A percentile compares a stretch with the other conserved stretches of the same genome.
phyloP scores from a whole-genome alignment of 2,329 filamentous ascomycete genomes.

The Pyricularia sp. region DNA sequence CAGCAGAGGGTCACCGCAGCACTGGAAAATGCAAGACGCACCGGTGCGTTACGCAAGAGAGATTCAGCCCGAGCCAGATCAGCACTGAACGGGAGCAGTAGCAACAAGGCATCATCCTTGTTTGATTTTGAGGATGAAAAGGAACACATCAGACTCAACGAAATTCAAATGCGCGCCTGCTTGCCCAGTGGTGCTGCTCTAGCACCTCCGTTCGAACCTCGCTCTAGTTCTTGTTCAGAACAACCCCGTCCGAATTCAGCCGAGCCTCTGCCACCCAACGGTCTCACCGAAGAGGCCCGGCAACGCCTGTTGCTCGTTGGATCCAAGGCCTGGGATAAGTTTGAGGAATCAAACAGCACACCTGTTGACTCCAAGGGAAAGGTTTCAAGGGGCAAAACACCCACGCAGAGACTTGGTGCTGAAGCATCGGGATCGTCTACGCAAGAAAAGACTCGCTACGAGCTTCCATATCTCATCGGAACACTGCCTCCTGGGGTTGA shows the following conservation, averaged over 20 bases:
- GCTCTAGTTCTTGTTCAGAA: slow-evolving; percentile 6
- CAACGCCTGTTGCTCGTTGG: slow-evolving; percentile 2
- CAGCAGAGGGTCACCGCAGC: slow-evolving; percentile 2
- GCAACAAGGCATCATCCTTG: slow-evolving; percentile 7
- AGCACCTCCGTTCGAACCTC: slow-evolving; percentile 36
- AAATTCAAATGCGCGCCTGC: slow-evolving; percentile 19
- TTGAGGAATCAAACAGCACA: slow-evolving; percentile 4
- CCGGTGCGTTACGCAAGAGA: slow-evolving; percentile 7
- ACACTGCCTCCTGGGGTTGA: slow-evolving; percentile 30
- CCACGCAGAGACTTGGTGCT: slow-evolving; percentile 3
- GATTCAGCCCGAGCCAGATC: slow-evolving; percentile 9
- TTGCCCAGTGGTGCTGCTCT: slow-evolving; percentile 33
- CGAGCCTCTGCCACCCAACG: slow-evolving; percentile 2
- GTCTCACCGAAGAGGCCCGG: slow-evolving; percentile 3
- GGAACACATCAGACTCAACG: slow-evolving; percentile 12
- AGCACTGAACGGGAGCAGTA: slow-evolving; percentile 7
- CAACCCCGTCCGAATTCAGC: not conserved
- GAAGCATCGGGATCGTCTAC: slow-evolving; percentile 7
- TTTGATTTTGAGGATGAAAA: slow-evolving; percentile 17
- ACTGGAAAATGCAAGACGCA: slow-evolving; percentile 7
- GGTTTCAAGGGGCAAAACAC: not conserved
- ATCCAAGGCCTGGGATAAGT: not conserved
- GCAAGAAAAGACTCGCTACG: slow-evolving; percentile 7
- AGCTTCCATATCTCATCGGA: slow-evolving; percentile 42
- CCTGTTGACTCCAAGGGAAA: slow-evolving; percentile 5